These are phyloP conservation scores for Litchi chinensis DNA, from an alignment of 345 rosid genomes.

Conservation along the genomic window DNA sequence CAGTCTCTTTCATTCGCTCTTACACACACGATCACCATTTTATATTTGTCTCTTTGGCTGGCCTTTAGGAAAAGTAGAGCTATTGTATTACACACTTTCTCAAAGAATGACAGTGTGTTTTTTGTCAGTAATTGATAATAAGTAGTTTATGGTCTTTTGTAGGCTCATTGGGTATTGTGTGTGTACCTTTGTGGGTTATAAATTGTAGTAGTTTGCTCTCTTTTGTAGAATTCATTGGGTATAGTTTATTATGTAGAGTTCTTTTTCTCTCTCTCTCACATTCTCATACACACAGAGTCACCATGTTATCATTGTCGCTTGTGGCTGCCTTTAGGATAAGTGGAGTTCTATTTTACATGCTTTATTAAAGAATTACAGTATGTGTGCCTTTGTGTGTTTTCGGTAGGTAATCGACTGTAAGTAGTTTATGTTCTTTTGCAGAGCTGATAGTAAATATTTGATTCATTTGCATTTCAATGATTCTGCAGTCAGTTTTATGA, in stretches of 20 bases:
- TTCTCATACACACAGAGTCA: no score
- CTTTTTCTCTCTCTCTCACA: no score
- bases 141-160: no score
- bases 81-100: background rate
- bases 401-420: background rate
- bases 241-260: no score
- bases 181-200: background rate
- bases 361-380: background rate
- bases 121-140: no score
- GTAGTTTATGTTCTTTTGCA: background rate
- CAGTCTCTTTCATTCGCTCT: background rate
- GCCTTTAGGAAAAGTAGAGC: background rate
- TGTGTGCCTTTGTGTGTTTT: background rate
- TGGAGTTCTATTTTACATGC: background rate
- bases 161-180: background rate
- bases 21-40: background rate
- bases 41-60: background rate
- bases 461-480: background rate
- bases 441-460: background rate
- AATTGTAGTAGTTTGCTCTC: no score
- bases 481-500: background rate
- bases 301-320: background rate
- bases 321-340: background rate
- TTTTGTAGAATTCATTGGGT: no score
- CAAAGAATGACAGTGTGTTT: no score